A percentile compares a stretch with the other conserved stretches of the same genome.
phyloP scores from a whole-genome alignment of 1,139 yeast species.

The Fermentozyma sake region DNA sequence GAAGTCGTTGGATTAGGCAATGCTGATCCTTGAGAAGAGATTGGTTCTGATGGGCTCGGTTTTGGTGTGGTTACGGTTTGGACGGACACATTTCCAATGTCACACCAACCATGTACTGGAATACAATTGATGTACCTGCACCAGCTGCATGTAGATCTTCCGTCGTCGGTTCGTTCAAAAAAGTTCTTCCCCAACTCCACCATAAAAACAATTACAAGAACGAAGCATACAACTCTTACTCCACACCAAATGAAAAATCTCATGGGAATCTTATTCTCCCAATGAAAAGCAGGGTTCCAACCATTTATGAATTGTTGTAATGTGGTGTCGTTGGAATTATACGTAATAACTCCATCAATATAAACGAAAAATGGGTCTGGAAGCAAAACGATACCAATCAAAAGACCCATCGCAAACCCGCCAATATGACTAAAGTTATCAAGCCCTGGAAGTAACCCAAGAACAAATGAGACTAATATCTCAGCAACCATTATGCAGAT shows the following conservation, averaged over 20 bases:
- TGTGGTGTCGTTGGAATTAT: constrained; percentile 31
- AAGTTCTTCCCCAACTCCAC: constrained; percentile 48
- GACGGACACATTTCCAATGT: constrained; percentile 46
- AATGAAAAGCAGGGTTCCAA: constrained; percentile 39
- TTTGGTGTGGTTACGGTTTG: constrained; percentile 8
- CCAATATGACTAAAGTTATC: constrained; percentile 79
- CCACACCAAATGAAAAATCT: constrained; percentile 47
- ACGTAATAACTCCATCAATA: constrained; percentile 38
- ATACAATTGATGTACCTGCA: constrained; percentile 70
- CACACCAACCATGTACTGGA: constrained; percentile 75
- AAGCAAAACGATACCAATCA: constrained; percentile 48
- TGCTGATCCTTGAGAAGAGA: constrained; percentile 1
- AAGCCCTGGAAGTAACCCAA: constrained; percentile 69
- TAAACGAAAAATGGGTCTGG: constrained; percentile 56
- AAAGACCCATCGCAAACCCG: constrained; percentile 64
- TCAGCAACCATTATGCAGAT: constrained; percentile 51
- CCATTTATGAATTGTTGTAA: constrained; percentile 39
- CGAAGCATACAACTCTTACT: constrained; percentile 44
- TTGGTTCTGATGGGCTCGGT: constrained; percentile 4
- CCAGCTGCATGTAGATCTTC: constrained; percentile 48
- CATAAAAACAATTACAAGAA: constrained; percentile 47
- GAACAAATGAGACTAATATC: constrained; percentile 54
- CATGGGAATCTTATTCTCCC: constrained; percentile 28
- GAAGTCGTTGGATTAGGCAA: constrained; percentile 4
- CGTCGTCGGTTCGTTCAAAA: constrained; percentile 18